phyloP scores from a whole-genome alignment of 495 filamentous ascomycete genomes.

The Stereocaulon alpinum region DNA sequence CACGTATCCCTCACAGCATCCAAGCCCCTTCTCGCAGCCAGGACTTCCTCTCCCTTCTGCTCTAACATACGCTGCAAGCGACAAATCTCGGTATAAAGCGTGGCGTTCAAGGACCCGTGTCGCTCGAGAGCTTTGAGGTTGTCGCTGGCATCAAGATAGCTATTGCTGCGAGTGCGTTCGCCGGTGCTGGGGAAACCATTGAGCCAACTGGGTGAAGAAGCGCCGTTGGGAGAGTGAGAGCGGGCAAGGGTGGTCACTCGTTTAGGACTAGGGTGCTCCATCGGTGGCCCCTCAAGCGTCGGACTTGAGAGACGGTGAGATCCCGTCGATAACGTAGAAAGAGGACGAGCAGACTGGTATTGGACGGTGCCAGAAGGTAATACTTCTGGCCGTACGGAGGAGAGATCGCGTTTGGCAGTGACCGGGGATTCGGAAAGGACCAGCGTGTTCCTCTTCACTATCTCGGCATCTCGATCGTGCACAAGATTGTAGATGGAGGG shows the following conservation, averaged over 20 bases:
- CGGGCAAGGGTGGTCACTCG: neutral
- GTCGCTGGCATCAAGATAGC: constrained; percentile 8
- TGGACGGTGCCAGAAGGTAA: too few relatives aligned
- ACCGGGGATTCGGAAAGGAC: neutral
- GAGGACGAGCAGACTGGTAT: neutral
- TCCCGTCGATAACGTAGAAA: neutral
- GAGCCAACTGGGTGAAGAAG: neutral
- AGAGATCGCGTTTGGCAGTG: neutral
- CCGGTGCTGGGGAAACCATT: neutral
- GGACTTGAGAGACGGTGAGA: neutral
- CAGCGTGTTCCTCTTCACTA: constrained; percentile 1
- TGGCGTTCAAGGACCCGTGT: constrained; percentile 25
- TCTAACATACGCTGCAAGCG: constrained; percentile 35
- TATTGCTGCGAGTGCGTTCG: constrained; percentile 3
- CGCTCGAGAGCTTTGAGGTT: constrained; percentile 14
- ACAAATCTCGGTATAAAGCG: constrained; percentile 37
- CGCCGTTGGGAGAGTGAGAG: neutral
- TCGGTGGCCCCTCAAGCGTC: too few relatives aligned
- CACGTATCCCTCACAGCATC: constrained; percentile 21
- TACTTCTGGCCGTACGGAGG: too few relatives aligned
- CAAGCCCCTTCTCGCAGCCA: constrained; percentile 33
- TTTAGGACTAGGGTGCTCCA: too few relatives aligned
- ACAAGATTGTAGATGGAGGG: constrained; percentile 4
- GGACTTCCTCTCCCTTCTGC: constrained; percentile 30
- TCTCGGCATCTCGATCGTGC: constrained; percentile 9